phyloP scores from a whole-genome alignment of 2,329 filamentous ascomycete genomes.

The Paramyrothecium sp. region DNA sequence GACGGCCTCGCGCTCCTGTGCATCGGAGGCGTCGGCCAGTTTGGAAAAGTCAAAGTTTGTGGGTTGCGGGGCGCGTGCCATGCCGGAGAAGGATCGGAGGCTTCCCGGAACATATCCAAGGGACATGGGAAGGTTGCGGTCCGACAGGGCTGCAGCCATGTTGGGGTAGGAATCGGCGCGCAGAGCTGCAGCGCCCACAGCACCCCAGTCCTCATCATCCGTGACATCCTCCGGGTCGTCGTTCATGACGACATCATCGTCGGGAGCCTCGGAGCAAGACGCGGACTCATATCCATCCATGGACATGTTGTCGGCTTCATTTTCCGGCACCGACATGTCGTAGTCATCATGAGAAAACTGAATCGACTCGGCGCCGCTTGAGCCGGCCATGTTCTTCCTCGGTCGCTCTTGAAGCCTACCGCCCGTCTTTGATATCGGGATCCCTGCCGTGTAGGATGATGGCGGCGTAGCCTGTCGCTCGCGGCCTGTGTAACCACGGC shows the following conservation, averaged over 20 bases:
- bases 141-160: constrained; percentile 54
- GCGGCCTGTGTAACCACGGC: constrained; percentile 61
- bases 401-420: constrained; percentile 44
- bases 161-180: constrained; percentile 64
- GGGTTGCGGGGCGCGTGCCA: constrained; percentile 52
- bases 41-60: constrained; percentile 52
- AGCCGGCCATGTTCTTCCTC: constrained; percentile 49
- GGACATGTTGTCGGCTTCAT: constrained; percentile 96
- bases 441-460: constrained; percentile 46
- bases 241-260: constrained; percentile 64
- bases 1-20: constrained; percentile 78
- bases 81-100: constrained; percentile 52
- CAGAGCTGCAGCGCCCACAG: constrained; percentile 81
- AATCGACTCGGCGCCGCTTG: constrained; percentile 68
- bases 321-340: constrained; percentile 68
- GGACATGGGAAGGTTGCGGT: constrained; percentile 37
- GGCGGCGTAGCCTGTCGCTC: constrained; percentile 40
- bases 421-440: constrained; percentile 52
- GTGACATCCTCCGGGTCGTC: constrained; percentile 84
- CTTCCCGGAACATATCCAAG: constrained; percentile 47
- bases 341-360: constrained; percentile 72
- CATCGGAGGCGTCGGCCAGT: constrained; percentile 54
- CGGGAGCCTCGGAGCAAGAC: constrained; percentile 73
- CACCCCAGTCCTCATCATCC: constrained; percentile 94
- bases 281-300: constrained; percentile 67